These are phyloP conservation scores for Saccharomyces pastorianus DNA, from an alignment of 1,139 yeast species.

Conservation along the genomic window DNA sequence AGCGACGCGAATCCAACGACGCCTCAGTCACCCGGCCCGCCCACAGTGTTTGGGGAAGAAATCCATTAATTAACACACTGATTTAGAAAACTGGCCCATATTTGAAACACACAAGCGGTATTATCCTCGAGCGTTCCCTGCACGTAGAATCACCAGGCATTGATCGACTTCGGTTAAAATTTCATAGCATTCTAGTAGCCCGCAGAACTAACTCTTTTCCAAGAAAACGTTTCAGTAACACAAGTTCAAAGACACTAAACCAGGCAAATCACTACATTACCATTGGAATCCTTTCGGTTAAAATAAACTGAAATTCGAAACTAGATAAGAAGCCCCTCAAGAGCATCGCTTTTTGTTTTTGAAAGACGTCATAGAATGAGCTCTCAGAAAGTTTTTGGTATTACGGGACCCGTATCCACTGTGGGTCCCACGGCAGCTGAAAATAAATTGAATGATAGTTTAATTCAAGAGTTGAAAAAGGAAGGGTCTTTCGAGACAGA, in stretches of 20 bases:
- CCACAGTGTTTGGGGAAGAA: background rate
- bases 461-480: conserved; percentile 71
- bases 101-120: background rate
- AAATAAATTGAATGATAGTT: conserved; percentile 58
- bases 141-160: background rate
- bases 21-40: background rate
- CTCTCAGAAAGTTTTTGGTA: conserved; percentile 50
- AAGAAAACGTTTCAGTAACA: background rate
- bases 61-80: background rate
- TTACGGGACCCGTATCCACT: conserved; percentile 80
- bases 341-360: background rate
- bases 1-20: background rate
- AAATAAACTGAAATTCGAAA: too few relatives aligned
- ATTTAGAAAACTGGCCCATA: background rate
- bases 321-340: too few relatives aligned
- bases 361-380: conserved; percentile 15
- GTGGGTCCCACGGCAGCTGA: conserved; percentile 83
- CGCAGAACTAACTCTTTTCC: background rate
- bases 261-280: background rate
- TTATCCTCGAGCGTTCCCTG: background rate
- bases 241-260: background rate
- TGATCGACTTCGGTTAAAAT: too few relatives aligned
- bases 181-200: too few relatives aligned
- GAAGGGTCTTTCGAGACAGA: conserved; percentile 88
- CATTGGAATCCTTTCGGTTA: too few relatives aligned